Percentiles rank a stretch among this genome's conserved stretches.
Evolutionary conservation across 2,329 filamentous ascomycete genomes (phyloP).

Genomic region (Fusarium subglutinans): DNA sequence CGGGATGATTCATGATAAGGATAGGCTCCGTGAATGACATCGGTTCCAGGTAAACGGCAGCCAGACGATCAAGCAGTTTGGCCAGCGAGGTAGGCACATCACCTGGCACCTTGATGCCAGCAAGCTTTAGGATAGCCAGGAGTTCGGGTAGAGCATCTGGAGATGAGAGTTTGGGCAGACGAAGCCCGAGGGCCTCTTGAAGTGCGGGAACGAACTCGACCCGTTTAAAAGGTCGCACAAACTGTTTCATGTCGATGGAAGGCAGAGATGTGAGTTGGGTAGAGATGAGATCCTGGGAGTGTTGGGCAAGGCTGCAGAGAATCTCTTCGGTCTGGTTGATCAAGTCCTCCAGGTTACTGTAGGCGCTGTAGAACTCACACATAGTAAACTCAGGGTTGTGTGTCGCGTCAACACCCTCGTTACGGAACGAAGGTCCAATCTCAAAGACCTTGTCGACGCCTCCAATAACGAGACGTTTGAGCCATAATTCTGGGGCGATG

Average conservation of each 20-base stretch:
- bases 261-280: conserved; percentile 58
- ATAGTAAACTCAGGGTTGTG: conserved; percentile 98
- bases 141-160: conserved; percentile 68
- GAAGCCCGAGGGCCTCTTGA: conserved; percentile 71
- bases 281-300: conserved; percentile 58
- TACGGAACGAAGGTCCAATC: conserved; percentile 90
- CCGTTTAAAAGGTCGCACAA: conserved; percentile 66
- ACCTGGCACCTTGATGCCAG: conserved; percentile 71
- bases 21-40: conserved; percentile 73
- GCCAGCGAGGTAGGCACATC: conserved; percentile 67
- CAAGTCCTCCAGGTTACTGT: conserved; percentile 78
- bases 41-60: conserved; percentile 80
- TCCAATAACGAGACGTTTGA: conserved; percentile 90
- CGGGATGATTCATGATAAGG: conserved; percentile 90
- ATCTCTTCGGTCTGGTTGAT: conserved; percentile 80
- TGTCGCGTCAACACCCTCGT: conserved; percentile 89
- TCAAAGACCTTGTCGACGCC: conserved; percentile 92
- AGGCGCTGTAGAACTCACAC: conserved; percentile 95
- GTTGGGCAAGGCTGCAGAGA: conserved; percentile 66
- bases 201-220: conserved; percentile 86
- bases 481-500: conserved; percentile 93
- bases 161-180: conserved; percentile 70
- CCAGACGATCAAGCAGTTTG: conserved; percentile 82
- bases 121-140: conserved; percentile 62
- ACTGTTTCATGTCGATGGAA: conserved; percentile 58